Conservation (phyloP, 202 grass and related monocot genomes). For the Tripidium arundinaceum region DNA sequence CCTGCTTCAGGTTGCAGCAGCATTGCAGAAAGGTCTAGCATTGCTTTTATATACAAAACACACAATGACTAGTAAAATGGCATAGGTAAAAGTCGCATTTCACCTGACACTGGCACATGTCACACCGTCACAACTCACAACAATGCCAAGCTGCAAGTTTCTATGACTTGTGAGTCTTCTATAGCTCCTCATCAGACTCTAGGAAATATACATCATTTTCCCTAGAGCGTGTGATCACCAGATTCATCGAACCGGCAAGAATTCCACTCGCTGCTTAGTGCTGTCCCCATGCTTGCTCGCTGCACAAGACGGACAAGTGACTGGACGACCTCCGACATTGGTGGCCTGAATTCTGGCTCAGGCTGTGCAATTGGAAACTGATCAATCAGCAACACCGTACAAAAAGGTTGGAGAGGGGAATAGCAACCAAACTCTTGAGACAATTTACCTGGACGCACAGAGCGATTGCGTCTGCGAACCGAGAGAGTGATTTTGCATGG, state of each 20-base stretch:
- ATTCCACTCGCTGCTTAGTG: neutral
- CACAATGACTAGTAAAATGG: neutral
- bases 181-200: neutral
- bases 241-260: conserved; percentile 14
- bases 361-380: no score
- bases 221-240: conserved; percentile 20
- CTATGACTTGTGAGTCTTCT: conserved; percentile 3
- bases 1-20: conserved; percentile 2
- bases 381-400: neutral
- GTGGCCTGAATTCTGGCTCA: no score
- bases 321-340: conserved; percentile 69
- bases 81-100: neutral
- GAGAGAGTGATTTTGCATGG: conserved; percentile 77
- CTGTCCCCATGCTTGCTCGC: conserved; percentile 37
- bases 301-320: conserved; percentile 60
- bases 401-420: neutral
- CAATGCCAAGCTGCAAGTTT: neutral
- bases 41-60: conserved; percentile 10
- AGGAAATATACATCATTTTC: neutral
- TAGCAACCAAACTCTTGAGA: neutral
- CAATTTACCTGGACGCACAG: conserved; percentile 71
- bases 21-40: neutral
- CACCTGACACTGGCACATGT: neutral
- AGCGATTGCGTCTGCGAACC: conserved; percentile 69
- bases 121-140: neutral